These are phyloP conservation scores for Wickerhamomyces alni DNA, from an alignment of 805 yeast species.

Conservation along the genomic window DNA sequence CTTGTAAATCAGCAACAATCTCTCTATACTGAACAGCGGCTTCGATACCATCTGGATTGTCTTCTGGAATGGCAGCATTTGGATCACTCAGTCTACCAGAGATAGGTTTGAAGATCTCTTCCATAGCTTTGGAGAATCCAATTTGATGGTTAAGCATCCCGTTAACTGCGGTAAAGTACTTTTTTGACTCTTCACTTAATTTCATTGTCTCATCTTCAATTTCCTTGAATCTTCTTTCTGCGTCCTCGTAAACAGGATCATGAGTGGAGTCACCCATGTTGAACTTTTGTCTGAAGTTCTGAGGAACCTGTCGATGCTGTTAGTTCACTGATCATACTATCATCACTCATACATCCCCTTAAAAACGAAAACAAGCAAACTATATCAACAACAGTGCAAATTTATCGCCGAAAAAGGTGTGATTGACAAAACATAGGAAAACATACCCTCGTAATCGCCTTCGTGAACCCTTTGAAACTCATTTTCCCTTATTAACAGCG, in stretches of 20 bases:
- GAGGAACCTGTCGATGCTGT: constrained; percentile 87
- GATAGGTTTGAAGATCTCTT: constrained; percentile 93
- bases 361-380: too few species aligned
- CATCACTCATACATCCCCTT: too few species aligned
- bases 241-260: constrained; percentile 90
- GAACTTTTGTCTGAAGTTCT: constrained; percentile 80
- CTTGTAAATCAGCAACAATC: constrained; percentile 81
- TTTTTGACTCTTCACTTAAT: constrained; percentile 80
- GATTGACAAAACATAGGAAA: not conserved
- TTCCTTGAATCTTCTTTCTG: constrained; percentile 93
- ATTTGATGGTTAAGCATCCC: constrained; percentile 92
- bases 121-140: constrained; percentile 92
- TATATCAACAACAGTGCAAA: too few species aligned
- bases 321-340: too few species aligned
- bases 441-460: constrained; percentile 58
- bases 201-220: constrained; percentile 86
- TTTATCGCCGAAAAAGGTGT: not conserved
- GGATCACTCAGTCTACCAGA: constrained; percentile 92
- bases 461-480: constrained; percentile 87
- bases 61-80: constrained; percentile 78
- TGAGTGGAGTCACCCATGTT: constrained; percentile 76
- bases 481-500: too few species aligned
- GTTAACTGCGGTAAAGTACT: constrained; percentile 87
- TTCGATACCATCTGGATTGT: constrained; percentile 92
- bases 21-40: constrained; percentile 91